Percentiles rank a stretch among this genome's conserved stretches.
Evolutionary conservation across 164 flowering plant species (phyloP).

Genomic region (Pachysandra terminalis): DNA sequence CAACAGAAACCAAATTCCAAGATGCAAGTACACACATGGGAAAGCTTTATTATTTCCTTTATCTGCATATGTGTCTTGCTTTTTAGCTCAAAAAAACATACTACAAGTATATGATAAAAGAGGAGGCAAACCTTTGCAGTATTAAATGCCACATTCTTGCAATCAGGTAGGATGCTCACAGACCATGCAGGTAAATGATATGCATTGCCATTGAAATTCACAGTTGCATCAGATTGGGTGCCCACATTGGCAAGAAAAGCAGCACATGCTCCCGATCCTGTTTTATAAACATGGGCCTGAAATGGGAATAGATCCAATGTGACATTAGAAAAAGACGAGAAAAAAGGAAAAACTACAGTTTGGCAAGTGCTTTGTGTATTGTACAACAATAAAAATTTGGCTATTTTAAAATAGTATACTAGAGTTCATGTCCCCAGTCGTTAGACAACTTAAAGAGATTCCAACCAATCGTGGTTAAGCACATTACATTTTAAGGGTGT

Average conservation of each 20-base stretch:
- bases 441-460: too few species aligned
- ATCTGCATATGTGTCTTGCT: background rate
- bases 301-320: slow-evolving; percentile 14
- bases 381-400: too few species aligned
- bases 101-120: background rate
- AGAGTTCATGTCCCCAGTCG: too few species aligned
- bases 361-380: too few species aligned
- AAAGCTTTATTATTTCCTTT: background rate
- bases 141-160: slow-evolving; percentile 87
- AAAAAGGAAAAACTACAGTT: too few species aligned
- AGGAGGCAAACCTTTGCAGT: slow-evolving; percentile 78
- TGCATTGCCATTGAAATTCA: slow-evolving; percentile 76
- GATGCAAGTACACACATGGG: background rate
- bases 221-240: slow-evolving; percentile 65
- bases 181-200: slow-evolving; percentile 96
- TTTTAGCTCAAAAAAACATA: background rate
- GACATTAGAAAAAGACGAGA: background rate
- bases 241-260: slow-evolving; percentile 89
- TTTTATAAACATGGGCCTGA: slow-evolving; percentile 79
- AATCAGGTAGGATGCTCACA: slow-evolving; percentile 98
- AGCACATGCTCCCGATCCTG: slow-evolving; percentile 71
- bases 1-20: background rate
- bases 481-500: too few species aligned
- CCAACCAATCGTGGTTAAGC: too few species aligned
- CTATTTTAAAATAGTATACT: too few species aligned